Conservation (phyloP, 805 yeast genomes). For the Kodamaea leandrae region DNA sequence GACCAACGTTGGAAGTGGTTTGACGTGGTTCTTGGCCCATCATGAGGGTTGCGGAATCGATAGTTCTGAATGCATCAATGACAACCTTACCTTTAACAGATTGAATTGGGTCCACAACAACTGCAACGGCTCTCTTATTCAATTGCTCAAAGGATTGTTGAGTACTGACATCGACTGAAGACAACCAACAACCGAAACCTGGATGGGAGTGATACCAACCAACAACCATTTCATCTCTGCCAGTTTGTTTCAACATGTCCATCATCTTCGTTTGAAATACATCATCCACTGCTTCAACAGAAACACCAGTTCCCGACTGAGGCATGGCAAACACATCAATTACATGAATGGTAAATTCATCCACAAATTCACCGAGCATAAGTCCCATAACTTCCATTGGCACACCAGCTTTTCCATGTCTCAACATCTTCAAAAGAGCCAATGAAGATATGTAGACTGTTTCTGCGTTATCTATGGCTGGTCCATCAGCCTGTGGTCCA, state of each 20-base stretch:
- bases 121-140: conserved; percentile 95
- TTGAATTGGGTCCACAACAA: conserved; percentile 97
- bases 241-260: conserved; percentile 99
- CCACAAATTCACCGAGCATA: conserved; percentile 97
- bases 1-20: conserved; percentile 93
- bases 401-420: conserved; percentile 92
- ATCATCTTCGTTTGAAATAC: conserved; percentile 98
- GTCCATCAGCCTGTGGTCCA: conserved; percentile 57
- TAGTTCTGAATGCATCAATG: conserved; percentile 95
- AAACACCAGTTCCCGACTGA: conserved; percentile 96
- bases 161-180: conserved; percentile 95
- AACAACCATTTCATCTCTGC: conserved; percentile 98
- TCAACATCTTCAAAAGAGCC: conserved; percentile 93
- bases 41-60: conserved; percentile 83
- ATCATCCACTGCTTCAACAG: conserved; percentile 98
- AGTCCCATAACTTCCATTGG: conserved; percentile 91
- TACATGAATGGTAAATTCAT: conserved; percentile 94
- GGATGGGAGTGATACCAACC: conserved; percentile 99
- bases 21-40: conserved; percentile 98
- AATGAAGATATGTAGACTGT: conserved; percentile 94
- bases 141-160: conserved; percentile 97
- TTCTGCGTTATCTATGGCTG: conserved; percentile 91
- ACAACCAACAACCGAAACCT: conserved; percentile 97
- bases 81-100: conserved; percentile 98
- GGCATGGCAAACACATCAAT: conserved; percentile 99